phyloP scores from a whole-genome alignment of 805 yeast genomes.

The baker's yeast (Saccharomyces cerevisiae) region DNA sequence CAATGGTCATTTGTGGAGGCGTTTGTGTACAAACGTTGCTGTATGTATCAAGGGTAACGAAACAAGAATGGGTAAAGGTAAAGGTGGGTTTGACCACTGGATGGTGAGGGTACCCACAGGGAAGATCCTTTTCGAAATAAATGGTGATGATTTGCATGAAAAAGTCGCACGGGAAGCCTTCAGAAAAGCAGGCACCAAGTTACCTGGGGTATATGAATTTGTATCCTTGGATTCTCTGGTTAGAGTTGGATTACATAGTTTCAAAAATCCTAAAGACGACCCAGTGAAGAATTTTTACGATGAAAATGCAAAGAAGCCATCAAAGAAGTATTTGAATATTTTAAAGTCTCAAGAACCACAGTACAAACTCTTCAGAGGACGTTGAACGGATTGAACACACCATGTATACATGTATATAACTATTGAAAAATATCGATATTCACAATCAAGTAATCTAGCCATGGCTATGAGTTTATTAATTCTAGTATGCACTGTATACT shows the following conservation, averaged over 20 bases:
- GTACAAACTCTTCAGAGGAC: constrained; percentile 54
- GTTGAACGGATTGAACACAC: constrained; percentile 31
- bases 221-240: constrained; percentile 55
- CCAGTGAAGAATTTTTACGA: constrained; percentile 44
- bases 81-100: constrained; percentile 97
- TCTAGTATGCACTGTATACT: background rate
- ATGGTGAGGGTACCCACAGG: constrained; percentile 95
- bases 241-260: constrained; percentile 60
- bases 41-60: constrained; percentile 96
- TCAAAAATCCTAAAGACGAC: constrained; percentile 34
- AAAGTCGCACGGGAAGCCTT: constrained; percentile 83
- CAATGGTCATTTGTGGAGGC: constrained; percentile 62
- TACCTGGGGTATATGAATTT: constrained; percentile 89
- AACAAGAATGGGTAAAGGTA: constrained; percentile 99
- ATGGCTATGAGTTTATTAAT: background rate
- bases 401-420: constrained; percentile 8
- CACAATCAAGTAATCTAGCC: background rate
- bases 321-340: constrained; percentile 52
- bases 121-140: constrained; percentile 78
- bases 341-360: constrained; percentile 42
- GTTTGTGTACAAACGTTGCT: constrained; percentile 77
- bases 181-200: constrained; percentile 81
- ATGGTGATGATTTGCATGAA: constrained; percentile 70
- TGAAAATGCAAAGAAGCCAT: constrained; percentile 49
- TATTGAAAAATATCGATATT: background rate